Evolutionary conservation across 148 eudicot genomes (phyloP).

Genomic region (Cornus kousa): DNA sequence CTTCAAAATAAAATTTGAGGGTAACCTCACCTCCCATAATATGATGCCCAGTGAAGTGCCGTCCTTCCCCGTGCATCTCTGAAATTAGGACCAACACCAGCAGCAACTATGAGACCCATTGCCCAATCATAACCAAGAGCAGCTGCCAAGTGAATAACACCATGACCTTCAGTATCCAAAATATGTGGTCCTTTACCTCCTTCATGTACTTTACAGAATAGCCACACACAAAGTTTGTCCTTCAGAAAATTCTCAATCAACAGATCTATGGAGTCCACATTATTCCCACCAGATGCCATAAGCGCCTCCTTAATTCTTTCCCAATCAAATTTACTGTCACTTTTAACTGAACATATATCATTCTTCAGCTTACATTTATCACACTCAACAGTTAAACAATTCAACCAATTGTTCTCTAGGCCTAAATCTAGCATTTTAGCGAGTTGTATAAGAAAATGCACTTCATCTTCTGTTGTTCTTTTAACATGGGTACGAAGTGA

Average conservation of each 20-base stretch:
- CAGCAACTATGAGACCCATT: conserved; percentile 43
- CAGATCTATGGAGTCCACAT: not conserved
- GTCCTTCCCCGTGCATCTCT: conserved; percentile 74
- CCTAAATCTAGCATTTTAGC: conserved; percentile 16
- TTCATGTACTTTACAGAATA: conserved; percentile 42
- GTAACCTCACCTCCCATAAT: conserved; percentile 53
- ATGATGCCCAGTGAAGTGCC: conserved; percentile 86
- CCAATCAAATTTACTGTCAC: not conserved
- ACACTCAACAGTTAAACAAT: conserved; percentile 7
- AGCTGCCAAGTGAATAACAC: conserved; percentile 66
- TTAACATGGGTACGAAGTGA: not conserved
- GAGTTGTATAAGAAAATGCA: conserved; percentile 8
- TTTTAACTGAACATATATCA: conserved; percentile 5
- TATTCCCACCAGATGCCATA: not conserved
- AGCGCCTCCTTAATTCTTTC: not conserved
- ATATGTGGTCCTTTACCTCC: conserved; percentile 52
- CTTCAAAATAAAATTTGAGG: not conserved
- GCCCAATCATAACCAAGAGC: conserved; percentile 78
- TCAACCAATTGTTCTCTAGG: conserved; percentile 5
- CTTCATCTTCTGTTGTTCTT: conserved; percentile 12
- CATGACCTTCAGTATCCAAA: conserved; percentile 59
- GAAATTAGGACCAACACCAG: conserved; percentile 62
- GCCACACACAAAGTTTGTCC: conserved; percentile 52
- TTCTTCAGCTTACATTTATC: conserved; percentile 19
- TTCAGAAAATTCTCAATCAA: conserved; percentile 27